Base-by-base conservation (phyloP, 495 filamentous ascomycete genomes). In the Neurospora tetraspora region DNA sequence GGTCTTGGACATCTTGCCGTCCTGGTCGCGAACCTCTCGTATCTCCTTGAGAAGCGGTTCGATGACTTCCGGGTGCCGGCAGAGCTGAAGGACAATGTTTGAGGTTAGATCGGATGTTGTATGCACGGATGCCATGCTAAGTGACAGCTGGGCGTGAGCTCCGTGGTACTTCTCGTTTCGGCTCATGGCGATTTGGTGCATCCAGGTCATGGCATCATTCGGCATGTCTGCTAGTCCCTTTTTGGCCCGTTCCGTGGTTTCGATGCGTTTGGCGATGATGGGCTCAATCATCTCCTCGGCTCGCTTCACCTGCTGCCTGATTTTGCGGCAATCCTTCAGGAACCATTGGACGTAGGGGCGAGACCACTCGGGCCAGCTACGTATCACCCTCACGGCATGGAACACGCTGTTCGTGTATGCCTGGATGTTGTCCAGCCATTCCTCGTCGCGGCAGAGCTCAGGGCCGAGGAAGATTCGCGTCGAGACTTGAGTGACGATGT, bases 71-170 rank as follows among this genome's bases (percentile, higher is more conserved):
- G 80, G 82, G 31, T 83, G 76, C 12, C 77, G 76, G 8, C 76
- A 77, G 47, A 86, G 73, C 69, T 86, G 83, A 71, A 81, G 85
- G 73, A 85, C 75, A 18, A 83, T 76, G 23, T 84, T 81, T 3
- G 80, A 82, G 5, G 83, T 38, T 61, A 82, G 42, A 47, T 81
- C 80, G 2, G 83, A 81, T 1, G 82, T 85, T 1, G 84, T 86
- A 73, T 85, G 84, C 31, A 85, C 85, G 9, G 83, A 82, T 0
- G 83, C 84, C 70, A 86, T 14, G n/a, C 80, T 79, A 65, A 85
- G 70, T 12, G 39, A n/a, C 20, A 69, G 65, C 31, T 69, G 31
- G 36, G 31, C 20, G 65, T 69, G 31, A 69, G 31, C 12, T 69
- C 65, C 12, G 31, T 37, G 11, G 65, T 37, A 37, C 39, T 37